Percentiles rank a stretch among this genome's conserved stretches.
These are phyloP conservation scores for Chrysosporium queenslandicum DNA, from an alignment of 2,329 filamentous ascomycete species.

Conservation along the genomic window DNA sequence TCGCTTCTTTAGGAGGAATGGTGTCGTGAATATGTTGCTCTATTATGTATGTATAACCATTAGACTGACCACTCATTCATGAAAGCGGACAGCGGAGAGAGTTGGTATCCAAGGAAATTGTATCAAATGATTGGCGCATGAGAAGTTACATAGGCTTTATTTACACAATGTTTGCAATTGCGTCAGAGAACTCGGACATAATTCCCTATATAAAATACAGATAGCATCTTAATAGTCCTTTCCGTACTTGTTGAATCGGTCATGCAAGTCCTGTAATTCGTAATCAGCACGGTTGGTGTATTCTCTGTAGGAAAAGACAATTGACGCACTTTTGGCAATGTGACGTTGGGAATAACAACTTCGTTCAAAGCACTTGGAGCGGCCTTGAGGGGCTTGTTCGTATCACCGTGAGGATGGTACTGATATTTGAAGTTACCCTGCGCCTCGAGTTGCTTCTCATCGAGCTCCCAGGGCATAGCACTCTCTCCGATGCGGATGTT, in stretches of 20 bases:
- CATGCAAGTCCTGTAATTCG: conserved; percentile 63
- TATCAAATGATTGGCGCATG: conserved; percentile 3
- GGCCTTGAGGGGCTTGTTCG: conserved; percentile 64
- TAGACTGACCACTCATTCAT: neutral
- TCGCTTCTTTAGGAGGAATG: neutral
- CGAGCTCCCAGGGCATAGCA: conserved; percentile 86
- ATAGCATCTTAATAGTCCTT: conserved; percentile 54
- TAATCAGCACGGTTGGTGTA: neutral
- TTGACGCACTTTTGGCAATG: conserved; percentile 65
- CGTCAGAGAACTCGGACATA: neutral
- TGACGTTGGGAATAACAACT: conserved; percentile 88
- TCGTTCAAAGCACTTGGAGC: conserved; percentile 92
- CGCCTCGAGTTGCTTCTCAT: conserved; percentile 52
- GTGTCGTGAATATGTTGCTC: neutral
- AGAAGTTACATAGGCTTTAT: conserved; percentile 10
- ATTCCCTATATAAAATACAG: conserved; percentile 5
- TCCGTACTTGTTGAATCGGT: conserved; percentile 99
- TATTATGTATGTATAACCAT: neutral
- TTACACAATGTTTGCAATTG: conserved; percentile 8
- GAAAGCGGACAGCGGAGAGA: neutral
- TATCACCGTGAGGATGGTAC: conserved; percentile 79
- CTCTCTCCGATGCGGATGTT: conserved; percentile 61
- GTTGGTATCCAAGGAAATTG: neutral
- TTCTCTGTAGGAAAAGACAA: neutral
- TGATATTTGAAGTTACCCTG: conserved; percentile 54